Conservation (phyloP, 768 basidiomycete species). For the Rubroboletus satanas region DNA sequence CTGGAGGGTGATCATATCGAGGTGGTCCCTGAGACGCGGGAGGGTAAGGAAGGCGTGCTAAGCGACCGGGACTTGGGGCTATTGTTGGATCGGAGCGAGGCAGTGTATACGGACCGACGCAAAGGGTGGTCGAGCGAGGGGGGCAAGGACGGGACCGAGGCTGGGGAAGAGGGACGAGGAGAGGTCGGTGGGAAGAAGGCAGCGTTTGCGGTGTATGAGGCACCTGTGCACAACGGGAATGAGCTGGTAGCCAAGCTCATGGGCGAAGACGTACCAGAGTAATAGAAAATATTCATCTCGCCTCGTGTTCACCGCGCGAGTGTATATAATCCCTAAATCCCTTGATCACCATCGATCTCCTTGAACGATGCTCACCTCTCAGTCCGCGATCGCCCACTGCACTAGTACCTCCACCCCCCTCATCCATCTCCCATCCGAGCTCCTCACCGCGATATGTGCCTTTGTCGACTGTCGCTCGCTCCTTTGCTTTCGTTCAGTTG, state of each 20-base stretch:
- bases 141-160: background rate
- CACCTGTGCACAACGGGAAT: slow-evolving; percentile 57
- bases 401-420: background rate
- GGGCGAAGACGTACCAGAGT: slow-evolving; percentile 38
- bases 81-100: slow-evolving; percentile 74
- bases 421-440: slow-evolving; percentile 14
- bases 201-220: slow-evolving; percentile 77
- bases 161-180: background rate
- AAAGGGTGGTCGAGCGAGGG: slow-evolving; percentile 66
- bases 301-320: background rate
- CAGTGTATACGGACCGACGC: slow-evolving; percentile 66
- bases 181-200: slow-evolving; percentile 35
- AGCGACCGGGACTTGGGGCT: slow-evolving; percentile 77
- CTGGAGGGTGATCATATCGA: slow-evolving; percentile 90
- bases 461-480: slow-evolving; percentile 8
- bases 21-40: slow-evolving; percentile 66
- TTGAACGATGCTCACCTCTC: background rate
- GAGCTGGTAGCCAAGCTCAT: slow-evolving; percentile 69
- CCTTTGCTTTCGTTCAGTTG: slow-evolving; percentile 12
- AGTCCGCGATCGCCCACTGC: background rate
- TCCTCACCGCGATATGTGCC: slow-evolving; percentile 11
- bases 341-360: background rate
- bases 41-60: slow-evolving; percentile 68
- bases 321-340: background rate
- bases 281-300: background rate